phyloP scores from a whole-genome alignment of 2,329 filamentous ascomycete genomes.

The Aspergillus pseudoterreus region DNA sequence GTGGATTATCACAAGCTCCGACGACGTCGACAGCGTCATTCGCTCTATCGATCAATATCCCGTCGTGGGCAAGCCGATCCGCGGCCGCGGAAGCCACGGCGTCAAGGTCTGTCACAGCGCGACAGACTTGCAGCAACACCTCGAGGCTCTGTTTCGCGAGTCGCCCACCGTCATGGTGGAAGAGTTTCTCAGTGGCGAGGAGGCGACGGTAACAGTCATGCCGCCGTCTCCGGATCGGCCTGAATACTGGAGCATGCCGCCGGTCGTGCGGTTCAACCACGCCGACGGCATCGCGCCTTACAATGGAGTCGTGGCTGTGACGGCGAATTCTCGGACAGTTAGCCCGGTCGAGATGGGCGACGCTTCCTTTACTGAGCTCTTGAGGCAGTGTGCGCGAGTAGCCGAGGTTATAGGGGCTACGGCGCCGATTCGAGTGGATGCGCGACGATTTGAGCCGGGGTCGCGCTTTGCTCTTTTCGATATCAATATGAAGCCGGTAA shows the following conservation, averaged over 20 bases:
- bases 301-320: conserved; percentile 48
- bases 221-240: conserved; percentile 35
- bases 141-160: conserved; percentile 32
- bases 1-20: conserved; percentile 28
- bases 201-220: conserved; percentile 53
- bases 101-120: conserved; percentile 44
- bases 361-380: conserved; percentile 28
- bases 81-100: conserved; percentile 49
- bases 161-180: conserved; percentile 44
- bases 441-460: conserved; percentile 35
- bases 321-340: conserved; percentile 44
- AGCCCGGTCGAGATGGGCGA: conserved; percentile 30
- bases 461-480: conserved; percentile 48
- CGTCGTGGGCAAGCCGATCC: conserved; percentile 48
- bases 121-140: conserved; percentile 33
- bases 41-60: conserved; percentile 30
- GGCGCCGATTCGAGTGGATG: conserved; percentile 48
- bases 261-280: conserved; percentile 49
- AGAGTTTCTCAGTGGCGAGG: conserved; percentile 47
- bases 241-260: conserved; percentile 44
- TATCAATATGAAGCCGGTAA: conserved; percentile 51
- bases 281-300: conserved; percentile 47
- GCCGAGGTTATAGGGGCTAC: conserved; percentile 39
- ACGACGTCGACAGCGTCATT: conserved; percentile 8
- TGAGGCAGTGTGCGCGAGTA: conserved; percentile 39